phyloP scores from a whole-genome alignment of 352 stramenopile species.

The Phytophthora parvispora region DNA sequence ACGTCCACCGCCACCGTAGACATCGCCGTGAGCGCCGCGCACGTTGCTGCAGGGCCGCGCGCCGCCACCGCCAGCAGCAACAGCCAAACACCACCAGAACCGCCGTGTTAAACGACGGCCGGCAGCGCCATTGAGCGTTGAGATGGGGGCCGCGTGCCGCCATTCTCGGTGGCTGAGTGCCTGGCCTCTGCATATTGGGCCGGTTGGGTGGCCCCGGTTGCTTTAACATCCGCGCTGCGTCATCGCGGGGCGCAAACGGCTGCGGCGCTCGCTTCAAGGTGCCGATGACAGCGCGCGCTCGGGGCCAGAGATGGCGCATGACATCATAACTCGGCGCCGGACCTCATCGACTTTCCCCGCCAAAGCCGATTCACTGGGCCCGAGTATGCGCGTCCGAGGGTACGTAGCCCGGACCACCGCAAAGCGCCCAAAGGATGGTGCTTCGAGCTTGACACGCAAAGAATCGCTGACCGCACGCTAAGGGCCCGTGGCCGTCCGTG shows the following conservation, averaged over 20 bases:
- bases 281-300: slow-evolving; percentile 19
- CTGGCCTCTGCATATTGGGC: slow-evolving; percentile 9
- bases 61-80: background rate
- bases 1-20: background rate
- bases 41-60: slow-evolving; percentile 26
- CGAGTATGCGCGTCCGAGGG: slow-evolving; percentile 17
- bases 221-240: slow-evolving; percentile 26
- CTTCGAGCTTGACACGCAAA: slow-evolving; percentile 34
- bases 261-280: slow-evolving; percentile 1
- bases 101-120: slow-evolving; percentile 16
- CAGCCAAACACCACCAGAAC: slow-evolving; percentile 37
- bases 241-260: slow-evolving; percentile 24
- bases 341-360: slow-evolving; percentile 31
- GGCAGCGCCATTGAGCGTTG: background rate
- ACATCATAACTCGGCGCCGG: slow-evolving; percentile 37
- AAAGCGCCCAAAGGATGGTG: slow-evolving; percentile 18
- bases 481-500: background rate
- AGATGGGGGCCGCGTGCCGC: slow-evolving; percentile 1
- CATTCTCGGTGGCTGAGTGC: slow-evolving; percentile 13
- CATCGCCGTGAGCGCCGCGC: slow-evolving; percentile 7
- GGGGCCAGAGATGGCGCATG: slow-evolving; percentile 18
- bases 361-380: slow-evolving; percentile 25
- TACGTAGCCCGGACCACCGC: slow-evolving; percentile 25
- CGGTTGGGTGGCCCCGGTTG: slow-evolving; percentile 22
- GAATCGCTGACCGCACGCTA: background rate